Base-by-base conservation (phyloP, 257 asterid genomes). In the Rubia yunnanensis region DNA sequence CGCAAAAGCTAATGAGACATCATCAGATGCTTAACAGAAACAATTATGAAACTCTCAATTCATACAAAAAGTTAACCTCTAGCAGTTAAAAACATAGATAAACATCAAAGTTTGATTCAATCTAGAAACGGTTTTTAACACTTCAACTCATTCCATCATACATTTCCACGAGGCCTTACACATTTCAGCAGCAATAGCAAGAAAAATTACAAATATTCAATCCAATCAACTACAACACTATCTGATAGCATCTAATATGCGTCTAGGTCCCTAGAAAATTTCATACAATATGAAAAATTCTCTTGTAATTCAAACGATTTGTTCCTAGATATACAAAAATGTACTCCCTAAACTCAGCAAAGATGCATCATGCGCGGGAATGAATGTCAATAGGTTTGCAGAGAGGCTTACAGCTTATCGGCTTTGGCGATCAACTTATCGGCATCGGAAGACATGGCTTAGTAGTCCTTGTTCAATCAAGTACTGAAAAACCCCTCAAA, bases 381-480 rank as follows among this genome's bases (percentile, higher is more conserved):
- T 1, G 20, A 57, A 28, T 57, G n/a, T 15, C 38, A 11, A 28
- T 27, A 31, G 11, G 15, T 58, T 58, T 5, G 18, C 38, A 58
- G 24, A 52, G 67, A 31, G 41, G 54, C 78, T 72, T 65, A 89
- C 99, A 89, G 78, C 74, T 92, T 92, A 79, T 92, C 99, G 57
- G 99, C 99, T 77, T 89, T 92, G 56, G 86, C 75, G 72, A 89
- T 80, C 95, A 92, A 64, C 82, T 88, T 87, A 4, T 80, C 86
- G 69, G 94, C 88, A 85, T 92, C 94, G 84, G 96, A 61, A 61
- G 88, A 84, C 98, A 91, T 92, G 77, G 80, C 73, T 73, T 82
- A 60, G 53, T 23, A 50, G 68, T 67, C 73, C 64, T 20, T 8
- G 41, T 17, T n/a, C 54, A 11, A 73, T 73, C 77, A 73, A 73